Evolutionary conservation across 2,329 filamentous ascomycete species (phyloP), one percentile per base, ranked within the genome.

Genomic region (Coniochaeta pulveracea): DNA sequence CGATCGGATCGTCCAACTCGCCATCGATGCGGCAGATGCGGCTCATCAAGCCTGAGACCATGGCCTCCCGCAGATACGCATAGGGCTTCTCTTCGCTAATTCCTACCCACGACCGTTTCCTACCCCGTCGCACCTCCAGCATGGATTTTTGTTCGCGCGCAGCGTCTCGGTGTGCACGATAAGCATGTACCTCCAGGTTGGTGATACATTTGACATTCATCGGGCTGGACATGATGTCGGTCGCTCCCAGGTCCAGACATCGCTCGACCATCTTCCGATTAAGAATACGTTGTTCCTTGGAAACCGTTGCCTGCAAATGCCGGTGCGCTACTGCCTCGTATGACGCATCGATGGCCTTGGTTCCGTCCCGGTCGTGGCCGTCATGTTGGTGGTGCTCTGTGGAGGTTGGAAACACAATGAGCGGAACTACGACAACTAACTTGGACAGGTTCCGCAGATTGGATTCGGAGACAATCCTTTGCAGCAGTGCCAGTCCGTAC

Each of bases 31-130:
- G 82, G 55, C 88, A 94, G 35, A 94, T 94, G 23, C 84, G 77
- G 47, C 79, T 80, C 83, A 94, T 91, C 37, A 95, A 67, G 36
- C 79, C 79, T 2, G 85, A 91, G 5, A 95, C 88, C 85, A 95
- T 94, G 32, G 83, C 84, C 59, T 95, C 88, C 39, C 88, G 72
- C 35, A 95, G 61, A 57, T 94, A 94, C 11, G 85, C 79, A 58
- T 86, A 94, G 2, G 86, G 85, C 51, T 88, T 81, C 45, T 85
- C 74, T 44, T 89, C 83, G 48, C 84, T 75, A 9, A 93, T 71
- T 17, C 88, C 86, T 26, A 94, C 85, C 88, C 88, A 94, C 0
- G 88, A 94, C 34, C 85, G 74, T 55, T 93, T 93, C 35, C 86
- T 72, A 27, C 79, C 76, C 44, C 80, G 76, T 48, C 80, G 80